Percentiles rank a stretch among this genome's conserved stretches.
These are phyloP conservation scores for Iberis amara DNA, from an alignment of 441 rosid species.

Conservation along the genomic window DNA sequence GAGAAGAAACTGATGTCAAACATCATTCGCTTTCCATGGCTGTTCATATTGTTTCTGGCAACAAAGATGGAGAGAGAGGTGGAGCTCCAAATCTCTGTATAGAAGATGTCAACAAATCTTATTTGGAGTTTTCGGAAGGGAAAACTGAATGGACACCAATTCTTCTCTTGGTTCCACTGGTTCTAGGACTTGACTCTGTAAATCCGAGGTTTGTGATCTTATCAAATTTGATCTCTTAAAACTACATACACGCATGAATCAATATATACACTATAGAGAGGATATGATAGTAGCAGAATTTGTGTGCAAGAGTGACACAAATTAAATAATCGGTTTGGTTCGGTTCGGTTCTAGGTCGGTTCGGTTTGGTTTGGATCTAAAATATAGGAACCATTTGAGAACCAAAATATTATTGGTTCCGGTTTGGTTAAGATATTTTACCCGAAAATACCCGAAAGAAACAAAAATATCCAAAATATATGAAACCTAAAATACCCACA, in stretches of 20 bases:
- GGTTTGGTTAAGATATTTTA: too few relatives aligned
- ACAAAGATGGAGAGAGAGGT: conserved; percentile 91
- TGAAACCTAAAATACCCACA: too few relatives aligned
- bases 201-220: conserved; percentile 69
- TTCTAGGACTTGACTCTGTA: conserved; percentile 86
- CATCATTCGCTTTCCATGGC: conserved; percentile 60
- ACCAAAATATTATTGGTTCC: too few relatives aligned
- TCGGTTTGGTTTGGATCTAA: too few relatives aligned
- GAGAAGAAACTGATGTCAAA: conserved; percentile 38
- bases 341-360: too few relatives aligned
- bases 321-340: too few relatives aligned
- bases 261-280: too few relatives aligned
- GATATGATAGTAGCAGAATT: conserved; percentile 50
- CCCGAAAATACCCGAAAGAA: too few relatives aligned
- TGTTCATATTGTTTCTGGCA: conserved; percentile 82
- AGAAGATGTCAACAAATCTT: conserved; percentile 72
- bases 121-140: conserved; percentile 61
- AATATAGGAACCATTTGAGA: too few relatives aligned
- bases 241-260: too few relatives aligned
- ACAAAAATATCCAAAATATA: too few relatives aligned
- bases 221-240: conserved; percentile 24
- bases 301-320: conserved; percentile 34
- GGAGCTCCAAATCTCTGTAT: conserved; percentile 88
- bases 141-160: conserved; percentile 65
- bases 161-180: conserved; percentile 89